Evolutionary conservation across 164 flowering plant genomes (phyloP), one percentile per base, ranked within the genome.

Genomic region (Aristolochia fimbriata): DNA sequence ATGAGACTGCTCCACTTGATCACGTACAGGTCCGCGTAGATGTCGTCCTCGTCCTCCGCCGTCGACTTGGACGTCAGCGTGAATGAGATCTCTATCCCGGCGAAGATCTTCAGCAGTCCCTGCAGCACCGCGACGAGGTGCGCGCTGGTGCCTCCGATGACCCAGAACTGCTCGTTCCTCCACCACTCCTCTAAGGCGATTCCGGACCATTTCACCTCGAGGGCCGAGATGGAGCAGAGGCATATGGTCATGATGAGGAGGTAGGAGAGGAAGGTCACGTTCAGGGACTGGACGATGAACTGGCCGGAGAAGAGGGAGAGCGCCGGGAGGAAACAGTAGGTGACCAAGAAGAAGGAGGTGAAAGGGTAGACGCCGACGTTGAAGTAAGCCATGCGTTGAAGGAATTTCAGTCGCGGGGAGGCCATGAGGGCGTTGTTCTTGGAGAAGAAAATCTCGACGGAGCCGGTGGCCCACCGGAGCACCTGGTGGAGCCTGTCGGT

Each of bases 401-500:
- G 73, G 66, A 87, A 72, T 58, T 84, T 87, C 51, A 85, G 78
- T 15, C 88, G 79, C 8, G 73, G 65, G 63, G 74, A 81, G 17
- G 78, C 95, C 1, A 87, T 70, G 31, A 85, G 2, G 11, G 91
- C 81, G 25, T 87, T 87, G 80, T 87, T 87, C 15, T 80, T 68
- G 6, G 90, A 87, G 79, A 78, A 87, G 74, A 83, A 87, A 61
- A 87, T 87, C 65, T 87, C 94, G 13, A 87, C 84, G 1, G 94
- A 87, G 16, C 94, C 94, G 0, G 94, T 87, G 4, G 94, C 94
- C 94, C 90, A 87, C 17, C 94, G 76, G 14, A 87, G 89, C 19
- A 86, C 90, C 41, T 86, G 94, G 65, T 86, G 93, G 15, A 84
- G 84, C 0, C 93, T 69, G 54, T 86, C 93, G 0, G 93, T 86